A percentile compares a stretch with the other conserved stretches of the same genome.
phyloP scores from a whole-genome alignment of 495 filamentous ascomycete species.

The Tuber calosporum region DNA sequence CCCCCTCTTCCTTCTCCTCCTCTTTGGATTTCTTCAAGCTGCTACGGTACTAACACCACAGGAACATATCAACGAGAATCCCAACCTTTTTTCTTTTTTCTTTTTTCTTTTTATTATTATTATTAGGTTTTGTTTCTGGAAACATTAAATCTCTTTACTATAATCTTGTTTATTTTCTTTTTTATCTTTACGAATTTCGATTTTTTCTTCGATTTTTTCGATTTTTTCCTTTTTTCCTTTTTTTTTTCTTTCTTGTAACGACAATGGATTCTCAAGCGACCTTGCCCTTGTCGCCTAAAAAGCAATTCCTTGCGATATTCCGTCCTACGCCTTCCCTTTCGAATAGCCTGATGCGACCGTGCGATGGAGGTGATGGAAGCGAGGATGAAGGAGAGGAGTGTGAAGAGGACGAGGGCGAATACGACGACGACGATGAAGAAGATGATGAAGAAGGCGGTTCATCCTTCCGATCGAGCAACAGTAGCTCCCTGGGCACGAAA shows the following conservation, averaged over 20 bases:
- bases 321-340: conserved; percentile 23
- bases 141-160: background rate
- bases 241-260: background rate
- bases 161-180: background rate
- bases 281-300: conserved; percentile 32
- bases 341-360: conserved; percentile 24
- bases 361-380: conserved; percentile 29
- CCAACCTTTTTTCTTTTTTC: background rate
- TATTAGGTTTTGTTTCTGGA: background rate
- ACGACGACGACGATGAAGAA: conserved; percentile 10
- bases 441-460: conserved; percentile 18
- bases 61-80: conserved; percentile 2
- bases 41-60: background rate
- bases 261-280: conserved; percentile 31
- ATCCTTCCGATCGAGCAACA: conserved; percentile 5
- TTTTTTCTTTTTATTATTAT: background rate
- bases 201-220: too few relatives aligned
- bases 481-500: conserved; percentile 21
- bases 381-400: conserved; percentile 24
- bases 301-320: conserved; percentile 24
- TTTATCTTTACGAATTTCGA: background rate
- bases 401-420: conserved; percentile 7
- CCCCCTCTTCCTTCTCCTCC: background rate
- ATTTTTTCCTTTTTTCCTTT: background rate
- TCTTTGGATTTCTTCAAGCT: background rate